Conservation (phyloP, 805 yeast species). For the Metschnikowia vanudenii region DNA sequence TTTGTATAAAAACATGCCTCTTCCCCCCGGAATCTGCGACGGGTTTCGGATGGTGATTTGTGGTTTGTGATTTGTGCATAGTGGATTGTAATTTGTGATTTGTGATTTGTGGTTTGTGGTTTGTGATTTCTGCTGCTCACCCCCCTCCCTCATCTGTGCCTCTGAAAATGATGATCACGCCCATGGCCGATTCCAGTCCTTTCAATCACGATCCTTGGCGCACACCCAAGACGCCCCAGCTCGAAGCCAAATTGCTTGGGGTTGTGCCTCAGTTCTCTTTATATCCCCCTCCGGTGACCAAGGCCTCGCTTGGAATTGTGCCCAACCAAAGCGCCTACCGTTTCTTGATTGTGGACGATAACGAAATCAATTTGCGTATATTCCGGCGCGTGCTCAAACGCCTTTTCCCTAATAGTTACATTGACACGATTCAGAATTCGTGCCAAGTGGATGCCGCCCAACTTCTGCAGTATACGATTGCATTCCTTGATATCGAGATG, state of each 20-base stretch:
- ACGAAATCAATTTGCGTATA: slow-evolving; percentile 39
- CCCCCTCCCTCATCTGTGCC: not conserved
- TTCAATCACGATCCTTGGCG: slow-evolving; percentile 8
- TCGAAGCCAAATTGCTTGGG: slow-evolving; percentile 7
- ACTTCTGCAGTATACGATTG: slow-evolving; percentile 19
- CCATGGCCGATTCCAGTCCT: slow-evolving; percentile 8
- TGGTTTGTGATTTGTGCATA: no score
- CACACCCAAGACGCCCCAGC: slow-evolving; percentile 7
- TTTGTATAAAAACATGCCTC: slow-evolving; percentile 6
- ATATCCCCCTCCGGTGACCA: slow-evolving; percentile 5
- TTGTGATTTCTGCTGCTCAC: not conserved
- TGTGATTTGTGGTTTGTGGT: no score
- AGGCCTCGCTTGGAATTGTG: slow-evolving; percentile 3
- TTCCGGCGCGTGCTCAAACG: slow-evolving; percentile 31
- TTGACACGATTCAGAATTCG: slow-evolving; percentile 31
- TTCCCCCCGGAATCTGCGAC: not conserved
- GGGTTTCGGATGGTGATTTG: no score
- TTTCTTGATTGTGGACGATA: slow-evolving; percentile 42
- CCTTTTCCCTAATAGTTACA: slow-evolving; percentile 33
- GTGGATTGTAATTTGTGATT: no score
- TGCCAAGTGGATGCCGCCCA: slow-evolving; percentile 27
- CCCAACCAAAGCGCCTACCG: slow-evolving; percentile 17
- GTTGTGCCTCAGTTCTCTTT: slow-evolving; percentile 10
- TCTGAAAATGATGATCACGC: slow-evolving; percentile 9
- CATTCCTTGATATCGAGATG: slow-evolving; percentile 47